Conservation (phyloP, 2,329 filamentous ascomycete species). For the Fusarium sp. region DNA sequence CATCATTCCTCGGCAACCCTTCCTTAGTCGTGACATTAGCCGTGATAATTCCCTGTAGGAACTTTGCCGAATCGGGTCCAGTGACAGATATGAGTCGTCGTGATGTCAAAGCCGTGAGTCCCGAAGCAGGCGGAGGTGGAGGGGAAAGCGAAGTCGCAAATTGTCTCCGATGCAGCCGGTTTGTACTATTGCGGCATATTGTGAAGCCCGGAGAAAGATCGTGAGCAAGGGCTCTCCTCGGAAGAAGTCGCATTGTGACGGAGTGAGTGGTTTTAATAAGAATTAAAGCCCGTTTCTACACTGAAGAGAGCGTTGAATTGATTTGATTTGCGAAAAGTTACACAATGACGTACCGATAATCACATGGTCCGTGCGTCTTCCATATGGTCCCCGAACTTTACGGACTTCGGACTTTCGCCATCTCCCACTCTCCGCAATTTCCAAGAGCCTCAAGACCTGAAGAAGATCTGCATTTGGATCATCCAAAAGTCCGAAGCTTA, state of each 20-base stretch:
- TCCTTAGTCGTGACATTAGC: slow-evolving; percentile 58
- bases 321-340: slow-evolving; percentile 40
- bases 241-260: slow-evolving; percentile 41
- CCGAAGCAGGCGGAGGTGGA: slow-evolving; percentile 58
- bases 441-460: slow-evolving; percentile 4
- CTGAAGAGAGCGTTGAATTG: slow-evolving; percentile 5
- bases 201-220: slow-evolving; percentile 25
- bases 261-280: slow-evolving; percentile 22
- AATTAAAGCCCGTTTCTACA: slow-evolving; percentile 12
- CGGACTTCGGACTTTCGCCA: slow-evolving; percentile 34
- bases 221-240: slow-evolving; percentile 36
- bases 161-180: slow-evolving; percentile 48
- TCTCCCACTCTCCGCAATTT: neutral
- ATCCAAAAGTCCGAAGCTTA: slow-evolving; percentile 8
- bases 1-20: slow-evolving; percentile 54
- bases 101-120: slow-evolving; percentile 70
- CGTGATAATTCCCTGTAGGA: slow-evolving; percentile 89
- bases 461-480: slow-evolving; percentile 13
- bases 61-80: slow-evolving; percentile 82
- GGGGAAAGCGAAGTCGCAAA: slow-evolving; percentile 48
- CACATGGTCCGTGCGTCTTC: slow-evolving; percentile 32
- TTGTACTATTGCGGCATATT: slow-evolving; percentile 46
- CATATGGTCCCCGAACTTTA: neutral
- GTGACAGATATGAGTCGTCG: slow-evolving; percentile 83
- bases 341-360: slow-evolving; percentile 38